Percentiles rank a stretch among this genome's conserved stretches.
phyloP scores from a whole-genome alignment of 345 rosid genomes.

The Excoecaria agallocha region DNA sequence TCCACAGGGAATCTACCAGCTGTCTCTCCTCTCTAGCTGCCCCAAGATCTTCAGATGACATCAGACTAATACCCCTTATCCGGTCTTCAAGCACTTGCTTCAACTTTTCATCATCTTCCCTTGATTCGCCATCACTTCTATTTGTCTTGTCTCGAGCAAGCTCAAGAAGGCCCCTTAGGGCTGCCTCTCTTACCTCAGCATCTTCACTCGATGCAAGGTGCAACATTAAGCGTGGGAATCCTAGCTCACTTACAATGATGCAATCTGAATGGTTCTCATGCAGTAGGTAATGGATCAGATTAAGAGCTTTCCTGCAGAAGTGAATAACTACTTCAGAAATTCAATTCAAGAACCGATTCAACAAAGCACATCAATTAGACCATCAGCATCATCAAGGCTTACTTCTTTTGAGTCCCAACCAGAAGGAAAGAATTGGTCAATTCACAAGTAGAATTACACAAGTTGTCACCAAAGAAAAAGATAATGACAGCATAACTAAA shows the following conservation, averaged over 20 bases:
- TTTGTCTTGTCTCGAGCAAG: conserved; percentile 48
- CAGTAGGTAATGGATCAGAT: conserved; percentile 81
- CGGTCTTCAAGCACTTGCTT: conserved; percentile 71
- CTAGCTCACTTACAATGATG: conserved; percentile 55
- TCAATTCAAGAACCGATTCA: not conserved
- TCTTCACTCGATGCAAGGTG: conserved; percentile 82
- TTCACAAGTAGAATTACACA: not conserved
- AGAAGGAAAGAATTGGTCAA: not conserved
- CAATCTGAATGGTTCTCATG: conserved; percentile 73
- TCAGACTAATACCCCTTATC: conserved; percentile 48
- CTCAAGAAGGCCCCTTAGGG: conserved; percentile 71
- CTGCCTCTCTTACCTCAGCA: conserved; percentile 73
- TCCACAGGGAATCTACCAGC: conserved; percentile 79
- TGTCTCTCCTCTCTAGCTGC: conserved; percentile 83
- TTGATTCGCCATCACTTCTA: conserved; percentile 35
- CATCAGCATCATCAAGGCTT: not conserved
- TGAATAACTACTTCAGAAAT: not conserved
- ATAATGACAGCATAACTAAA: not conserved
- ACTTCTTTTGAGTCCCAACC: too few relatives aligned
- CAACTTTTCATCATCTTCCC: conserved; percentile 52
- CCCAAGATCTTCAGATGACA: conserved; percentile 76
- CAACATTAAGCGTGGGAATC: conserved; percentile 74
- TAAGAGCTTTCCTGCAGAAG: conserved; percentile 75
- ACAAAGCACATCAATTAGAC: not conserved
- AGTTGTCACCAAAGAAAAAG: not conserved